Percentiles rank a stretch among this genome's conserved stretches.
phyloP scores from a whole-genome alignment of 257 asterid species.

The Buddleja alternifolia region DNA sequence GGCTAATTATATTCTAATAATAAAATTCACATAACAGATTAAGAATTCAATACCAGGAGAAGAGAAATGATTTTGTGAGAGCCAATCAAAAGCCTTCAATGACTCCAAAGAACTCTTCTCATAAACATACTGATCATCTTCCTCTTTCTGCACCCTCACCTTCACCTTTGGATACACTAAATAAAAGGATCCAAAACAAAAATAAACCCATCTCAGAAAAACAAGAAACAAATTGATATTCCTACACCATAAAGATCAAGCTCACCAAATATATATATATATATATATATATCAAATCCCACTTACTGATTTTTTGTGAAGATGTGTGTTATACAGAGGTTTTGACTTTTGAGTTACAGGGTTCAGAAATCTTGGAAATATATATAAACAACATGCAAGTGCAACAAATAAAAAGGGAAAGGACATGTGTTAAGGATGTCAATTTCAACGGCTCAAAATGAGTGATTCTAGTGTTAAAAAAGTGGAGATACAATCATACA shows the following conservation, averaged over 20 bases:
- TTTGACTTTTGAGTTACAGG: constrained; percentile 12
- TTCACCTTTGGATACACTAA: constrained; percentile 90
- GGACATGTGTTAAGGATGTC: constrained; percentile 30
- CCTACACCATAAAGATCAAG: too few relatives aligned
- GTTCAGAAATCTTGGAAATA: constrained; percentile 15
- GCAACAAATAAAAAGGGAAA: background rate
- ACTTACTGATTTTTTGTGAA: constrained; percentile 32
- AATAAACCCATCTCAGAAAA: constrained; percentile 39
- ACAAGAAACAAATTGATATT: background rate
- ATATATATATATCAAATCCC: constrained; percentile 9
- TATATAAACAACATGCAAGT: background rate
- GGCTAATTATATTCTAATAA: background rate
- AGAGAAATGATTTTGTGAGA: constrained; percentile 54
- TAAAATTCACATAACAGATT: background rate
- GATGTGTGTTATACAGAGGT: constrained; percentile 20
- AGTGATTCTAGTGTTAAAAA: constrained; percentile 21
- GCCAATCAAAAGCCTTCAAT: constrained; percentile 64
- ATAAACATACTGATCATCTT: constrained; percentile 66
- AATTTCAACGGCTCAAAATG: constrained; percentile 27
- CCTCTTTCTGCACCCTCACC: constrained; percentile 71
- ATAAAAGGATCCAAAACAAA: constrained; percentile 10
- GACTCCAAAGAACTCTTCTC: constrained; percentile 72
- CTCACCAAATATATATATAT: too few relatives aligned
- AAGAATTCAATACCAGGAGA: constrained; percentile 52
- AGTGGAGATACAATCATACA: constrained; percentile 9